phyloP scores from a whole-genome alignment of 2,329 filamentous ascomycete species.

The Parascedosporium putredinis region DNA sequence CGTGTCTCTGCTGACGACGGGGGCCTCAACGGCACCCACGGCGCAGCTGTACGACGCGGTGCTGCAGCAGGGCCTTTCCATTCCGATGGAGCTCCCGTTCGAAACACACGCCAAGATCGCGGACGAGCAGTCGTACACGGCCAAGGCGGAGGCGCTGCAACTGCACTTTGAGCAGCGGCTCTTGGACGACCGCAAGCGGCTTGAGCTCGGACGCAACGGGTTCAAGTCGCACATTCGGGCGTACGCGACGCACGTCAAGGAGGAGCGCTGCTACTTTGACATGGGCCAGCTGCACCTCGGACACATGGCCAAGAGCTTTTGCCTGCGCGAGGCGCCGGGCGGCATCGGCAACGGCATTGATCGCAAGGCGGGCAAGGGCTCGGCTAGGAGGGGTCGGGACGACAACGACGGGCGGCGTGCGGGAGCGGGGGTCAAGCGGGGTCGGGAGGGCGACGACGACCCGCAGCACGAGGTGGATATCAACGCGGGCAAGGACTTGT shows the following conservation, averaged over 20 bases:
- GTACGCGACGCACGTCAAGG: constrained; percentile 85
- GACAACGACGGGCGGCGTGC: too few species aligned
- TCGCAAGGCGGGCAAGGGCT: constrained; percentile 29
- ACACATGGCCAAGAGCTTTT: constrained; percentile 90
- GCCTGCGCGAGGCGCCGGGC: constrained; percentile 75
- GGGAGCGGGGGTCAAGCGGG: constrained; percentile 18
- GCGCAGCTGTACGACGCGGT: constrained; percentile 42
- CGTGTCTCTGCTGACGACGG: constrained; percentile 53
- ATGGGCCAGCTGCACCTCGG: constrained; percentile 86
- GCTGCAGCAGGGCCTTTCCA: constrained; percentile 55
- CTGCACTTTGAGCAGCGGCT: constrained; percentile 51
- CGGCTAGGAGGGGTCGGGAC: constrained; percentile 20
- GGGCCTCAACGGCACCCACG: constrained; percentile 34
- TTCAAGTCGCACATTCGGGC: constrained; percentile 90
- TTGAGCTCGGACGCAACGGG: constrained; percentile 73
- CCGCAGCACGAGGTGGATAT: constrained; percentile 29
- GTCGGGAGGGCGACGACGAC: constrained; percentile 19
- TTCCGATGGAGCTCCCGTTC: constrained; percentile 54
- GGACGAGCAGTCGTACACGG: constrained; percentile 33
- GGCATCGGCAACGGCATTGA: constrained; percentile 58
- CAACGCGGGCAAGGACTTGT: constrained; percentile 29
- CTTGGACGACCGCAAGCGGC: constrained; percentile 51
- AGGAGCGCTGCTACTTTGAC: constrained; percentile 80
- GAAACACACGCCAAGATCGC: constrained; percentile 48
- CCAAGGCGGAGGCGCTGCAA: constrained; percentile 46